Evolutionary conservation across 2,329 filamentous ascomycete genomes (phyloP), one percentile per base, ranked within the genome.

Genomic region (Dothideomycetidae sp.): DNA sequence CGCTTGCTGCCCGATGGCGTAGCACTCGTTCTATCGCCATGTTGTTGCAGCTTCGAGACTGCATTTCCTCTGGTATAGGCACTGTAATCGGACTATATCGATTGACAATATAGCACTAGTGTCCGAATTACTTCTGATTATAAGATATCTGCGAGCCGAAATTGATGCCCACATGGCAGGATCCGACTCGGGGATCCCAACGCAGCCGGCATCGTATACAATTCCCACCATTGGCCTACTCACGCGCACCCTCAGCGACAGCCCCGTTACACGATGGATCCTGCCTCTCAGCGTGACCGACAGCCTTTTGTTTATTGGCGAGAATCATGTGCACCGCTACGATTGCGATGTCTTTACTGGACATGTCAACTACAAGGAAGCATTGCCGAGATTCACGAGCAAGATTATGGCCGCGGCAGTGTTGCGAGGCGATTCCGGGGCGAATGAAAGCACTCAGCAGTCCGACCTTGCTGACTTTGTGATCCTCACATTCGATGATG

Each of bases 231-330:
- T 77, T 42, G 90, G 84, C 3, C 53, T 96, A 19, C 65, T 96
- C 31, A 83, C 83, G 1, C 76, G 72, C 50, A 93, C 86, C 0
- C 55, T 93, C 18, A 64, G 88, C 35, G 71, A 76, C 37, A 92
- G 81, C 44, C 81, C 86, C 2, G 64, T 80, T 23, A 70, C 79
- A 39, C 78, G 78, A 51, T 80, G 72, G 64, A 78, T 94, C 30
- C 62, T 93, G 10, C 81, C 85, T 10, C 82, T 78, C n/a, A 73
- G 78, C 17, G 3, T 13, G 10, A 9, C 7, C 30, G 66, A 75
- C 42, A 85, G 90, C 48, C 86, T 96, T 60, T 73, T 94, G 26
- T 84, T 93, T 49, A 70, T 98, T 40, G 82, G 85, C 37, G 80
- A 93, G 46, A 71, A 80, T 44, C 82, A 75, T 48, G 70, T 98